Evolutionary conservation across 139 green algal species (phyloP), one percentile per base, ranked within the genome.

Genomic region (Chlamydomonas sphaeroides): DNA sequence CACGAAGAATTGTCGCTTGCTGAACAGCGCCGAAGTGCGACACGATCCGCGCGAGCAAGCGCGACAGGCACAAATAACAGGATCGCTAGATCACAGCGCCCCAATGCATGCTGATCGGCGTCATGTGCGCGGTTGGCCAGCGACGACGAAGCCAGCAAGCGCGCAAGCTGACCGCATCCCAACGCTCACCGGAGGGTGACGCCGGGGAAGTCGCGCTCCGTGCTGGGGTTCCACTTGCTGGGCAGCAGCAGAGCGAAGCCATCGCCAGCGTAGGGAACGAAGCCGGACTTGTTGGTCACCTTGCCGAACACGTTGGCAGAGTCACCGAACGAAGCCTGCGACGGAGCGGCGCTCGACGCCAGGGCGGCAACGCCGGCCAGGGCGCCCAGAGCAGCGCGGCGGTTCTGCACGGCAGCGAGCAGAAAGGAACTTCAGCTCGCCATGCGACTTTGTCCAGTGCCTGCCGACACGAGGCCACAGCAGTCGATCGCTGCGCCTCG

Each of bases 181-280:
- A 10, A 5, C 39, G 62, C 75, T 82, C 71, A 93, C 88, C 93
- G 79, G 45, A 96, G 85, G 74, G 95, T 81, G 71, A 90, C 68
- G 76, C 90, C 91, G 23, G 87, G 85, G 83, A 94, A 97, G 78
- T 98, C 95, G n/a, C 79, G 73, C 93, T 99, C 96, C 89, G 94
- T 97, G 86, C 88, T 94, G 61, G 97, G 96, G 93, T 98, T 98
- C 95, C 95, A 99, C 94, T 98, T 98, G 87, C 91, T 87, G 65
- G 97, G 97, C 69, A 99, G 86, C 80, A 97, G 86, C 78, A 99
- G 38, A 5, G 93, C 87, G 87, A 97, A 99, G 88, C 93, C 96
- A 41, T 98, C 95, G 32, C 97, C 97, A 65, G 91, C 87, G 90
- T 98, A 99, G 32, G 93, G 91, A 41, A 98, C 84, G 86, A 98